Conservation (phyloP, 2,329 filamentous ascomycete species). For the Fusarium compactum region DNA sequence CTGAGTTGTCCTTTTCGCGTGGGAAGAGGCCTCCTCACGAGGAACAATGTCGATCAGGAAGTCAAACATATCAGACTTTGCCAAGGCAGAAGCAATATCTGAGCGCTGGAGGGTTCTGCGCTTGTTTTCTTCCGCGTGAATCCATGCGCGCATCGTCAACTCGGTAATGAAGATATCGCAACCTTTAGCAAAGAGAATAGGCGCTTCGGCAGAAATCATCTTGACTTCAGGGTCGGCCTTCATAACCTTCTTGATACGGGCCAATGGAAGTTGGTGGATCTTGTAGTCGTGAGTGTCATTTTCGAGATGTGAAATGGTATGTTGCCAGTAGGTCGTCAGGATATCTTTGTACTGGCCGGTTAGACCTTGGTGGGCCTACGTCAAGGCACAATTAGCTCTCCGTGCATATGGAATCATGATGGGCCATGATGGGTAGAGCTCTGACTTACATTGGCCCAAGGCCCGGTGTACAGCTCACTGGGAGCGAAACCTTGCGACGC, state of each 20-base stretch:
- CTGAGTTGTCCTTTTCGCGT: conserved; percentile 79
- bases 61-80: conserved; percentile 99
- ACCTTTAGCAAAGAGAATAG: conserved; percentile 97
- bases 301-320: conserved; percentile 95
- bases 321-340: conserved; percentile 98
- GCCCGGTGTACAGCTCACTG: conserved; percentile 92
- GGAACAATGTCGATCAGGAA: conserved; percentile 99
- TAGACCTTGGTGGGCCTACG: conserved; percentile 91
- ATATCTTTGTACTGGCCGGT: conserved; percentile 95
- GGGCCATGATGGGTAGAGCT: not conserved
- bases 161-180: conserved; percentile 99
- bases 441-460: conserved; percentile 88
- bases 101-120: conserved; percentile 93
- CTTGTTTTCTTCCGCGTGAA: conserved; percentile 99
- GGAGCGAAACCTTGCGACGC: conserved; percentile 89
- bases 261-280: conserved; percentile 93
- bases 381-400: conserved; percentile 1
- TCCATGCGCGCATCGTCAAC: conserved; percentile 99
- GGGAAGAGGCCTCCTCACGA: conserved; percentile 88
- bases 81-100: conserved; percentile 94
- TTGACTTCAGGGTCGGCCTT: conserved; percentile 99
- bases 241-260: conserved; percentile 99
- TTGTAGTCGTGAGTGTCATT: conserved; percentile 98
- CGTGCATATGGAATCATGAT: not conserved
- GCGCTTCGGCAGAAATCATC: conserved; percentile 99